Conservation (phyloP, 148 eudicot species). For the Amaranthus palmeri region DNA sequence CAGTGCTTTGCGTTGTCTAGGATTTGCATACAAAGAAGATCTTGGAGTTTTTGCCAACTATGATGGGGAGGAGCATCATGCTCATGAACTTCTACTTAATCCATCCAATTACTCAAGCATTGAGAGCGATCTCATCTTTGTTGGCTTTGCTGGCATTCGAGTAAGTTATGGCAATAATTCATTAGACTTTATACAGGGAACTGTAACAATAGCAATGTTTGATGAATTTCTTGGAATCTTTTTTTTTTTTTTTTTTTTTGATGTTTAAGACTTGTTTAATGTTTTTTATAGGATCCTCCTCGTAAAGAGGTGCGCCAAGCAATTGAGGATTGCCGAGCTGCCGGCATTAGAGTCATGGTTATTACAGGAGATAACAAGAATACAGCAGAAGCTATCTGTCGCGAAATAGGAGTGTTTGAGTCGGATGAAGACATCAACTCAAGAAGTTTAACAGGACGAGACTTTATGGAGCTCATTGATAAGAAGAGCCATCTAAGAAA, state of each 20-base stretch:
- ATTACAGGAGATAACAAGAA: slow-evolving; percentile 63
- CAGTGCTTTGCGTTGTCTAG: slow-evolving; percentile 70
- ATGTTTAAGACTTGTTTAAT: not conserved
- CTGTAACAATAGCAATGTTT: no score
- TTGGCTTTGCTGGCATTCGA: slow-evolving; percentile 76
- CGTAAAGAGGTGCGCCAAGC: slow-evolving; percentile 58
- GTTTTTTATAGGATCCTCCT: slow-evolving; percentile 47
- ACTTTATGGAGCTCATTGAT: slow-evolving; percentile 47
- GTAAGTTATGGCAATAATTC: slow-evolving; percentile 34
- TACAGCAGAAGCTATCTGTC: slow-evolving; percentile 63
- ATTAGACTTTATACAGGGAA: not conserved
- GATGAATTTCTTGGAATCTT: not conserved
- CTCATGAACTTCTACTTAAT: slow-evolving; percentile 60
- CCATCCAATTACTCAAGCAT: slow-evolving; percentile 65
- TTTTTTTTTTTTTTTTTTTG: no score
- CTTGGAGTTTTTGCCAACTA: slow-evolving; percentile 59
- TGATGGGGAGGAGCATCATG: slow-evolving; percentile 78
- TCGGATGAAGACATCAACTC: slow-evolving; percentile 42
- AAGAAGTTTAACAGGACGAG: slow-evolving; percentile 54
- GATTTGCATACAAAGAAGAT: slow-evolving; percentile 81
- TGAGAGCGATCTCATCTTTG: slow-evolving; percentile 73
- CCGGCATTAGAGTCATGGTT: slow-evolving; percentile 61
- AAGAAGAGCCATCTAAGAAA: slow-evolving; percentile 43
- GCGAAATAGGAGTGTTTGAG: slow-evolving; percentile 52
- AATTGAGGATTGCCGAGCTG: slow-evolving; percentile 58